These are phyloP conservation scores for Austroboletus eburneus DNA, from an alignment of 768 basidiomycete species.

Conservation along the genomic window DNA sequence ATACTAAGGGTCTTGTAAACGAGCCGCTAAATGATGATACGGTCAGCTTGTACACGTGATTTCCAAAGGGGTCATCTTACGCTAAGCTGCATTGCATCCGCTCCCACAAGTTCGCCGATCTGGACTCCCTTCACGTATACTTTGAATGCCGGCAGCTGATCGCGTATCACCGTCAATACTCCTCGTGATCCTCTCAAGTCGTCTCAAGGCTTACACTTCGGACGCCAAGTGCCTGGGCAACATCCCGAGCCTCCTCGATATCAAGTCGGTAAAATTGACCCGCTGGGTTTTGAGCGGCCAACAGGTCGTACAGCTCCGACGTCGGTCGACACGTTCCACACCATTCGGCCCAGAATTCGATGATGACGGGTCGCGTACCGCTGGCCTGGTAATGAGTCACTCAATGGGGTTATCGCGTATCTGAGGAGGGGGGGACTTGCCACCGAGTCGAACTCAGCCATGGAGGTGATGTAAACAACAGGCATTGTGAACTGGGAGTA, in stretches of 20 bases:
- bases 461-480: conserved; percentile 23
- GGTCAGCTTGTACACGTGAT: conserved; percentile 16
- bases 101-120: conserved; percentile 28
- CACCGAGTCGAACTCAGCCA: conserved; percentile 22
- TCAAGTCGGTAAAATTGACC: conserved; percentile 31
- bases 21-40: conserved; percentile 22
- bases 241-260: conserved; percentile 26
- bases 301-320: conserved; percentile 20
- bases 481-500: conserved; percentile 19
- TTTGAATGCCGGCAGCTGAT: conserved; percentile 29
- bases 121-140: conserved; percentile 30
- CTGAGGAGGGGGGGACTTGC: conserved; percentile 10
- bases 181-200: conserved; percentile 12
- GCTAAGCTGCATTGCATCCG: conserved; percentile 20
- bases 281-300: conserved; percentile 25
- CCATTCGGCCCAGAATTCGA: conserved; percentile 33
- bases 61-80: conserved; percentile 12
- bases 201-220: conserved; percentile 17
- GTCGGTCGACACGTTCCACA: conserved; percentile 21
- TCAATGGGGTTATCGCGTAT: conserved; percentile 9
- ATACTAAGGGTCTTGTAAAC: conserved; percentile 26
- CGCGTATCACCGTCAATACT: conserved; percentile 7
- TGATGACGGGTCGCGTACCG: conserved; percentile 20
- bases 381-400: conserved; percentile 13
- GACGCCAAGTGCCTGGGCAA: conserved; percentile 21